phyloP scores from a whole-genome alignment of 164 flowering plant species.

The Macadamia integrifolia region DNA sequence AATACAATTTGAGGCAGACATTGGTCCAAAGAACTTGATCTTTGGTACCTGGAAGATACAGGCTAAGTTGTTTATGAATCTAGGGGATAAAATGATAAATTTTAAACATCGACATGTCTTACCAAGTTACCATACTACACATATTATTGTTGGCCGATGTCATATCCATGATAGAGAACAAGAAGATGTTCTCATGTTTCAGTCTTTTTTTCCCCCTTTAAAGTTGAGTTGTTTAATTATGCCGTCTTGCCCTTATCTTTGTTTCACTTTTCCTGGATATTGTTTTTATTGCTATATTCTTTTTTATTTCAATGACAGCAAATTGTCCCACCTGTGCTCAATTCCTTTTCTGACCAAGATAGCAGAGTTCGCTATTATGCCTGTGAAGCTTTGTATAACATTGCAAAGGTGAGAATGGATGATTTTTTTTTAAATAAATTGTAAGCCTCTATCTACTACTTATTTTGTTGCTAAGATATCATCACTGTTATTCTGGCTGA shows the following conservation, averaged over 20 bases:
- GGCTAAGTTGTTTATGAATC: too few relatives aligned
- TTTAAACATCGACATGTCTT: too few relatives aligned
- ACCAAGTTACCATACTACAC: too few relatives aligned
- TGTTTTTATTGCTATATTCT: slow-evolving; percentile 6
- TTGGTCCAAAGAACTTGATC: too few relatives aligned
- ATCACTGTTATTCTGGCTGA: neutral
- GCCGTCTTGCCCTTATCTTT: neutral
- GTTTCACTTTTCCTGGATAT: neutral
- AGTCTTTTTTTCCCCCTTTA: too few relatives aligned
- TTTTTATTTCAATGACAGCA: slow-evolving; percentile 42
- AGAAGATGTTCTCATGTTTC: too few relatives aligned
- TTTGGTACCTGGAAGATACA: too few relatives aligned
- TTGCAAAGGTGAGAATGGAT: slow-evolving; percentile 73
- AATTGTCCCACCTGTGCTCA: slow-evolving; percentile 89
- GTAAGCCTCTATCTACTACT: neutral
- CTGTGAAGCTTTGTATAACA: slow-evolving; percentile 97
- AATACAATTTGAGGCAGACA: too few relatives aligned
- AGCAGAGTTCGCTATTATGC: slow-evolving; percentile 99
- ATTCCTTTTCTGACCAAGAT: slow-evolving; percentile 89
- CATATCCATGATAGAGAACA: too few relatives aligned
- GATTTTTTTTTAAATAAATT: neutral
- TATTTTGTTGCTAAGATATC: slow-evolving; percentile 1
- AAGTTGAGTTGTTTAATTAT: neutral
- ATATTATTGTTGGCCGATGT: too few relatives aligned
- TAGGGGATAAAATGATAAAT: too few relatives aligned